These are phyloP conservation scores for Phytomonas francai DNA, from an alignment of 208 protist species.

Conservation along the genomic window DNA sequence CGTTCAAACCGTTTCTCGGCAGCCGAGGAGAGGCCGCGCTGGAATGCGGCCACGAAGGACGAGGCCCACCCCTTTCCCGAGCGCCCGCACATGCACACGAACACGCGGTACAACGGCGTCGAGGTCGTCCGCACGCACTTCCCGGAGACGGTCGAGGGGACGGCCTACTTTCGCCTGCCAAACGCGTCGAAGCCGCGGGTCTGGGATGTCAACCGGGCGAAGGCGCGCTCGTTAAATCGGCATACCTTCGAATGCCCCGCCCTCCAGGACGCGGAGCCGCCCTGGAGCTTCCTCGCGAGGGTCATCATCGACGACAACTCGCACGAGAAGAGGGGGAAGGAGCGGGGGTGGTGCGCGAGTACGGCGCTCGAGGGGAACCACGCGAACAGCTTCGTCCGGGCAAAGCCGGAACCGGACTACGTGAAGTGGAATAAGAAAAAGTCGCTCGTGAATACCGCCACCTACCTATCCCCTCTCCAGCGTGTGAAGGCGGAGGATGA, in stretches of 20 bases:
- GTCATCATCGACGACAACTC: conserved; percentile 33
- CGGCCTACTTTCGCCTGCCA: conserved; percentile 22
- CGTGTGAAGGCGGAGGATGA: conserved; percentile 30
- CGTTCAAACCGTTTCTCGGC: not conserved
- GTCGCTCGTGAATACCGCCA: conserved; percentile 18
- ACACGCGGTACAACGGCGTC: conserved; percentile 43
- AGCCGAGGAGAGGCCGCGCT: conserved; percentile 20
- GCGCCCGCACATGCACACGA: conserved; percentile 42
- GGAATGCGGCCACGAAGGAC: conserved; percentile 56
- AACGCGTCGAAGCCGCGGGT: conserved; percentile 14
- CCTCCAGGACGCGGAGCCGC: conserved; percentile 17
- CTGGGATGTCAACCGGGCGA: conserved; percentile 22
- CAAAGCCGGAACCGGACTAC: conserved; percentile 19
- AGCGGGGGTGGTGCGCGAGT: conserved; percentile 38
- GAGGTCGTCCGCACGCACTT: conserved; percentile 50
- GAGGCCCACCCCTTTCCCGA: conserved; percentile 75
- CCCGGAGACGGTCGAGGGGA: conserved; percentile 38
- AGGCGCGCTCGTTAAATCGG: conserved; percentile 12
- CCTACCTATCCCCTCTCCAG: conserved; percentile 33
- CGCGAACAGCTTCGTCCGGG: conserved; percentile 16
- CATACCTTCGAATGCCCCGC: conserved; percentile 29
- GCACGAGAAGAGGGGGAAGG: conserved; percentile 22
- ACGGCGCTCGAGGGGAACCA: conserved; percentile 16
- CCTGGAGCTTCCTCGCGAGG: conserved; percentile 39
- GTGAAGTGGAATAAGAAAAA: conserved; percentile 21